Evolutionary conservation across 805 yeast species (phyloP).

Genomic region (Lipomyces mesembrius): DNA sequence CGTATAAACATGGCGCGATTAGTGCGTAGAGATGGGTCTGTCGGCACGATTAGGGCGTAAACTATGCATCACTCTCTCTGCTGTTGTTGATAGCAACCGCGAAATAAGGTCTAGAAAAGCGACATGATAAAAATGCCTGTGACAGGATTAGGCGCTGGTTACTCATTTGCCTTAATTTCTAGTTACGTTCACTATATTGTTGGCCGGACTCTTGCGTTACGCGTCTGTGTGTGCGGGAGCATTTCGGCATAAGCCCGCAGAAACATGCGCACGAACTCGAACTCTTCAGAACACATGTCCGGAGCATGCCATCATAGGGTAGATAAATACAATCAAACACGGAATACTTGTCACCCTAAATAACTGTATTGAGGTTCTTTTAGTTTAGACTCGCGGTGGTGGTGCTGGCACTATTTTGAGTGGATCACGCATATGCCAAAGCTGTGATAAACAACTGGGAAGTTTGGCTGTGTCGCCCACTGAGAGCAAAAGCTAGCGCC

Average conservation of each 20-base stretch:
- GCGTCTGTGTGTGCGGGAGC: too few relatives aligned
- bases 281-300: too few relatives aligned
- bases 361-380: too few relatives aligned
- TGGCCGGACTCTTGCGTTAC: too few relatives aligned
- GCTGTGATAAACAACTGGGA: not conserved
- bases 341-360: too few relatives aligned
- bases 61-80: not conserved
- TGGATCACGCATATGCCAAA: not conserved
- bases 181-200: not conserved
- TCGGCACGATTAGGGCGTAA: not conserved
- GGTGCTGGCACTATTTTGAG: too few relatives aligned
- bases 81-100: not conserved
- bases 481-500: not conserved
- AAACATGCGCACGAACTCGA: too few relatives aligned
- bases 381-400: too few relatives aligned
- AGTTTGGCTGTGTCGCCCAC: not conserved
- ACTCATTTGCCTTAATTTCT: not conserved
- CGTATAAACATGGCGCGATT: constrained; percentile 1
- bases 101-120: not conserved
- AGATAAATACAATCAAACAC: too few relatives aligned
- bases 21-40: not conserved
- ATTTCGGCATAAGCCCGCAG: too few relatives aligned
- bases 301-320: too few relatives aligned
- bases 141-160: too few relatives aligned
- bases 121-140: not conserved